Evolutionary conservation across 2,329 filamentous ascomycete species (phyloP).

Genomic region (Myriosclerotinia curreyana): DNA sequence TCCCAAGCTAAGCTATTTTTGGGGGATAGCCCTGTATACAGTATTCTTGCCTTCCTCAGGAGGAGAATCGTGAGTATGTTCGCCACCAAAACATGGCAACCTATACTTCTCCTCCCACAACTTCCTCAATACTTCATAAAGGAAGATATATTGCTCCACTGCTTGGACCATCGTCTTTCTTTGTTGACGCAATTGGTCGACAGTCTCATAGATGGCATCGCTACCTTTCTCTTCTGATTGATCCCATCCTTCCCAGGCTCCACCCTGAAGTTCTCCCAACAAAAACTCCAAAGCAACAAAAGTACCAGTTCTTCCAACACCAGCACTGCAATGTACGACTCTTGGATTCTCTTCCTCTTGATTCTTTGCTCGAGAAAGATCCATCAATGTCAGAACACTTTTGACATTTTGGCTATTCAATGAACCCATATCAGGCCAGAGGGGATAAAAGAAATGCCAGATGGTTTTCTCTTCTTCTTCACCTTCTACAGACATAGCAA

Average conservation of each 20-base stretch:
- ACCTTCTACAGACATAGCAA: constrained; percentile 52
- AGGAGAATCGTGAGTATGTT: constrained; percentile 29
- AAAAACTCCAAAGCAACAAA: constrained; percentile 97
- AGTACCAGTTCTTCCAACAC: constrained; percentile 89
- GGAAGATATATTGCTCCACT: constrained; percentile 77
- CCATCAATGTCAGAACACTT: constrained; percentile 67
- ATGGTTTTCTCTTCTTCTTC: constrained; percentile 59
- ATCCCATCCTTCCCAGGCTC: constrained; percentile 46
- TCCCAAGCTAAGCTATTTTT: constrained; percentile 7
- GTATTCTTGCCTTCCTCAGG: constrained; percentile 21
- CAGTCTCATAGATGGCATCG: constrained; percentile 75
- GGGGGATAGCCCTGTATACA: constrained; percentile 9
- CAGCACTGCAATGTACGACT: constrained; percentile 84
- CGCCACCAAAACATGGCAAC: constrained; percentile 32
- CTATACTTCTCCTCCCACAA: constrained; percentile 65
- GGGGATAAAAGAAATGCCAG: constrained; percentile 81
- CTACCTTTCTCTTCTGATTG: constrained; percentile 41
- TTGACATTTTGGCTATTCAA: constrained; percentile 65
- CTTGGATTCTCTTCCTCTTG: constrained; percentile 63
- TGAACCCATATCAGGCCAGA: constrained; percentile 88
- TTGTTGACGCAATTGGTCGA: constrained; percentile 80
- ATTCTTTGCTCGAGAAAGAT: constrained; percentile 60
- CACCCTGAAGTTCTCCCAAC: constrained; percentile 74
- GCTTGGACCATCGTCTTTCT: constrained; percentile 95
- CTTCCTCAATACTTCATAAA: constrained; percentile 82